Evolutionary conservation across 192 early-diverging fungal species (phyloP).

Genomic region (Globomyces pollinis-pini): DNA sequence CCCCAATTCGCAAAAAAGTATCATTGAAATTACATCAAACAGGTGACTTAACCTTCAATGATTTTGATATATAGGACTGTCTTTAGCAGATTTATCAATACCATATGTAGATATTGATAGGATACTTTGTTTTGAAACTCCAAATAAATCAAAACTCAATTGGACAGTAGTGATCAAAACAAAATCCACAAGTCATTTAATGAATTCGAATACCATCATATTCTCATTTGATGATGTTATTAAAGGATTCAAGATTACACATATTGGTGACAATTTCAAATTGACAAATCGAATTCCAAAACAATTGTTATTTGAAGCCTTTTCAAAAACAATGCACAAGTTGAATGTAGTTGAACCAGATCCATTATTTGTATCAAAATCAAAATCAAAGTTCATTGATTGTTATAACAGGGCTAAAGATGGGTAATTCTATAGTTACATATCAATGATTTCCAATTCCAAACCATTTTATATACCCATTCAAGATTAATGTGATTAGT

Average conservation of each 20-base stretch:
- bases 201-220: neutral
- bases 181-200: neutral
- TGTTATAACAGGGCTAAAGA: neutral
- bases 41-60: neutral
- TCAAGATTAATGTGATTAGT: too few relatives aligned
- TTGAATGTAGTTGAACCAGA: neutral
- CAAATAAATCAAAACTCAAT: neutral
- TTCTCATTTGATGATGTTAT: neutral
- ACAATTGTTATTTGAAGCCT: neutral
- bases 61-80: neutral
- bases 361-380: neutral
- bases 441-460: too few relatives aligned
- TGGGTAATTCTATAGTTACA: neutral
- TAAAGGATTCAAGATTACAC: neutral
- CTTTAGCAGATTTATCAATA: neutral
- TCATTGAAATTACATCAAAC: neutral
- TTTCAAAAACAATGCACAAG: neutral
- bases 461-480: too few relatives aligned
- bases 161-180: conserved; percentile 2
- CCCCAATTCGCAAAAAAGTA: neutral
- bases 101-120: neutral
- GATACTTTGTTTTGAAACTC: neutral
- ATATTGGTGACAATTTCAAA: neutral
- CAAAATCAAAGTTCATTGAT: neutral
- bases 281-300: neutral